Evolutionary conservation across 192 early-diverging fungal genomes (phyloP).

Genomic region (Fimicolochytrium jonesii): DNA sequence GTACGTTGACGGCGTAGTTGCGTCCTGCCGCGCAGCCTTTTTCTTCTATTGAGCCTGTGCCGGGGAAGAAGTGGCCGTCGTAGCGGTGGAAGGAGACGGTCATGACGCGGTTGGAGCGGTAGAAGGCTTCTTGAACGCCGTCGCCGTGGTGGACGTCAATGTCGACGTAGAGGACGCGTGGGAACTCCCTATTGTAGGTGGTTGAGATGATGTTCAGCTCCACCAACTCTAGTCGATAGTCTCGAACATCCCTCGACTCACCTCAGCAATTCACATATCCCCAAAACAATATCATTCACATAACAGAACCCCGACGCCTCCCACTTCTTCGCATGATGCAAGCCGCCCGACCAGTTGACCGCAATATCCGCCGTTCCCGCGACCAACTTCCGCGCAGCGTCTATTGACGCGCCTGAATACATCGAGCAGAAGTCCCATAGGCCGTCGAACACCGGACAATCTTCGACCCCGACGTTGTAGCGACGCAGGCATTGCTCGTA

Average conservation of each 20-base stretch:
- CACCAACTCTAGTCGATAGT: too few species aligned
- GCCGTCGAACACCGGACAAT: constrained; percentile 96
- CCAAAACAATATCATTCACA: constrained; percentile 96
- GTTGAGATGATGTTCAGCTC: too few species aligned
- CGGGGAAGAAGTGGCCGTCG: constrained; percentile 92
- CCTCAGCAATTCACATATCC: constrained; percentile 84
- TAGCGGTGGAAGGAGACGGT: constrained; percentile 95
- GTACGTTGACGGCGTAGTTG: constrained; percentile 92
- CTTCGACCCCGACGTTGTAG: constrained; percentile 81
- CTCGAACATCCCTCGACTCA: constrained; percentile 19
- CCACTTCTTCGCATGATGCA: constrained; percentile 97
- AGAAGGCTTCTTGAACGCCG: constrained; percentile 95
- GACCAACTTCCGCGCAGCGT: constrained; percentile 81
- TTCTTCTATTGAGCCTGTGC: constrained; percentile 87
- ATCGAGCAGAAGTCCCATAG: constrained; percentile 90
- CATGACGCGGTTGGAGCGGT: constrained; percentile 90
- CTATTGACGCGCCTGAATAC: constrained; percentile 89
- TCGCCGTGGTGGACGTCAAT: constrained; percentile 99
- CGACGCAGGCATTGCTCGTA: constrained; percentile 36
- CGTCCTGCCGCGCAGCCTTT: constrained; percentile 83
- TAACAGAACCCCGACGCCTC: constrained; percentile 98
- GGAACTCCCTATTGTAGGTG: too few species aligned
- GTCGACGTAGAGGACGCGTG: constrained; percentile 94
- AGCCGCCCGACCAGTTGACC: constrained; percentile 92
- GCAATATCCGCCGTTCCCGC: constrained; percentile 82